Percentiles rank a stretch among this genome's conserved stretches.
Conservation (phyloP, 2,329 filamentous ascomycete species). For the Clarireedia monteithiana region DNA sequence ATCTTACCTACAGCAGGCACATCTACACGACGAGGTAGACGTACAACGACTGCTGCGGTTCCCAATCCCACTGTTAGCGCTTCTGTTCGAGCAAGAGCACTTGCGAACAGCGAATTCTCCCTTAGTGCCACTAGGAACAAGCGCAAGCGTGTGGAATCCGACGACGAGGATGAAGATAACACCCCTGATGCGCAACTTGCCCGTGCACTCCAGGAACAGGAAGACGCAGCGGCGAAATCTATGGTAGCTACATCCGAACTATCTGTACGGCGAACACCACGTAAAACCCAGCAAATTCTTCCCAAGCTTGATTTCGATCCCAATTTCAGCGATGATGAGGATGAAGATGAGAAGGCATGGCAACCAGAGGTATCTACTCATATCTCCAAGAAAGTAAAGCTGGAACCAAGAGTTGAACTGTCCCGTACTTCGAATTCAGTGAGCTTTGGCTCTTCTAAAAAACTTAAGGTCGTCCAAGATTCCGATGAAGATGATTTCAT, state of each 20-base stretch:
- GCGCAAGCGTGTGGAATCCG: constrained; percentile 38
- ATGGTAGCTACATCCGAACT: constrained; percentile 30
- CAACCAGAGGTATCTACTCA: constrained; percentile 1
- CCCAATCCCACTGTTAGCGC: constrained; percentile 30
- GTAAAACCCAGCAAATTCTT: constrained; percentile 11
- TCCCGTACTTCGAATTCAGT: constrained; percentile 22
- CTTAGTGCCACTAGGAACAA: constrained; percentile 33
- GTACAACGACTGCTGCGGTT: constrained; percentile 7
- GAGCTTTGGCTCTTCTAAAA: constrained; percentile 16
- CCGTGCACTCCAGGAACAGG: constrained; percentile 46
- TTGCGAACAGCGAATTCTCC: constrained; percentile 43
- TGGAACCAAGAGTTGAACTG: constrained; percentile 24
- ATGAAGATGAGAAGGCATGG: constrained; percentile 7
- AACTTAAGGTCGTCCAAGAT: constrained; percentile 15
- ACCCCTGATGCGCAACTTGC: constrained; percentile 46
- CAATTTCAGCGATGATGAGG: constrained; percentile 8
- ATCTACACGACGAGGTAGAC: constrained; percentile 21
- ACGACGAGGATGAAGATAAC: constrained; percentile 35
- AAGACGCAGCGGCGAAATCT: constrained; percentile 31
- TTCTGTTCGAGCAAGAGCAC: constrained; percentile 37
- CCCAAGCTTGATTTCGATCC: constrained; percentile 12
- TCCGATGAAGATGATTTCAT: constrained; percentile 18
- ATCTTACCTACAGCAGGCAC: constrained; percentile 4
- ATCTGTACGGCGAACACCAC: constrained; percentile 12
- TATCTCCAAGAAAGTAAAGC: constrained; percentile 17